Percentiles rank a stretch among this genome's conserved stretches.
phyloP scores from a whole-genome alignment of 768 basidiomycete species.

The Termitomyces sp. region DNA sequence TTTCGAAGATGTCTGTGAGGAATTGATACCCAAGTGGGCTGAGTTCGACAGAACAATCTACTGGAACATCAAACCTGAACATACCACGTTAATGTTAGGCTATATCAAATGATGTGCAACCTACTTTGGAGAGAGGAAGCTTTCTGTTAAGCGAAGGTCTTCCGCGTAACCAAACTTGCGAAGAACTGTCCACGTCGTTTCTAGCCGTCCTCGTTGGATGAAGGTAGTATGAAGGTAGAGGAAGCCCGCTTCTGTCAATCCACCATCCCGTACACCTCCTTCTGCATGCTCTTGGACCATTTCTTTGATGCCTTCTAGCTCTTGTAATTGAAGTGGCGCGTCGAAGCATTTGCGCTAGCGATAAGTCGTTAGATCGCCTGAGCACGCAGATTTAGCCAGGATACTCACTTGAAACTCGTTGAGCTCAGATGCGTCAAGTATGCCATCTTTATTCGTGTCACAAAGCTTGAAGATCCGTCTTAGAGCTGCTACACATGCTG shows the following conservation, averaged over 20 bases:
- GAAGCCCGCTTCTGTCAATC: constrained; percentile 91
- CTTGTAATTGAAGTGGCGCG: constrained; percentile 86
- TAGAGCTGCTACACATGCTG: constrained; percentile 84
- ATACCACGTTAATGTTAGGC: constrained; percentile 2
- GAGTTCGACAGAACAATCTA: constrained; percentile 93
- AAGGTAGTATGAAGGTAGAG: constrained; percentile 94
- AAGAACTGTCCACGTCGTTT: constrained; percentile 97
- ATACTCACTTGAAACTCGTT: constrained; percentile 90
- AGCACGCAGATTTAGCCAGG: not conserved
- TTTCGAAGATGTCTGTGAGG: constrained; percentile 94
- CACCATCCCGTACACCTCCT: constrained; percentile 71
- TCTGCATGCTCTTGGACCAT: constrained; percentile 82
- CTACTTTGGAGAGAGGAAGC: constrained; percentile 86
- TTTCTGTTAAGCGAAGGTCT: constrained; percentile 85
- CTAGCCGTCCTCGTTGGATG: constrained; percentile 91
- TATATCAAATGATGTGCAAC: constrained; percentile 26
- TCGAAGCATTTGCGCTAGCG: constrained; percentile 91
- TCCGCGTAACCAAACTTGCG: constrained; percentile 96
- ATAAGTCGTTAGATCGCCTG: constrained; percentile 12
- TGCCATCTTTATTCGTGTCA: constrained; percentile 91
- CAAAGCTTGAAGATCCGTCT: constrained; percentile 95
- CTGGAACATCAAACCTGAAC: constrained; percentile 84
- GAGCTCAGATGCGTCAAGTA: constrained; percentile 85
- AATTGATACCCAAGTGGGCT: constrained; percentile 95
- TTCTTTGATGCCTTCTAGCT: constrained; percentile 94